Conservation (phyloP, 2,329 filamentous ascomycete species). For the Pseudogymnoascus sp. region DNA sequence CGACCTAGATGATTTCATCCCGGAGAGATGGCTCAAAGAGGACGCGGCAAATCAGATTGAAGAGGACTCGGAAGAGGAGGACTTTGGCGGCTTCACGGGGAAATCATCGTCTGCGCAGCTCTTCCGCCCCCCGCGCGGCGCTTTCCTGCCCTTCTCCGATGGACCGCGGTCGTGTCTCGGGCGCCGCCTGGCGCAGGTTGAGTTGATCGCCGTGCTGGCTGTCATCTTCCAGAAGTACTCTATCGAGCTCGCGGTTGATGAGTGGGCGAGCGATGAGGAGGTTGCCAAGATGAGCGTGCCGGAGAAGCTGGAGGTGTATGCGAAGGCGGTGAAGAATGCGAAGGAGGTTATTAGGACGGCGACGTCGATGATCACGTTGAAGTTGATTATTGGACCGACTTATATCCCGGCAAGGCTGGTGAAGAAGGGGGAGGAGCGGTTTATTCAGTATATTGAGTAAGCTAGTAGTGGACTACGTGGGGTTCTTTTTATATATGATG, state of each 20-base stretch:
- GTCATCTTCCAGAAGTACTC: slow-evolving; percentile 49
- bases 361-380: slow-evolving; percentile 62
- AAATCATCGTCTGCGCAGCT: slow-evolving; percentile 51
- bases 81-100: slow-evolving; percentile 51
- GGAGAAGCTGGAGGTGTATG: slow-evolving; percentile 49
- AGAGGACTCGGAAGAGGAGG: slow-evolving; percentile 28
- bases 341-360: slow-evolving; percentile 47
- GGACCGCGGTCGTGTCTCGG: slow-evolving; percentile 52
- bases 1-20: slow-evolving; percentile 62
- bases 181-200: slow-evolving; percentile 51
- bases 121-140: slow-evolving; percentile 44
- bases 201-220: slow-evolving; percentile 49
- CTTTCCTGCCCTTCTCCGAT: slow-evolving; percentile 53
- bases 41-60: slow-evolving; percentile 21
- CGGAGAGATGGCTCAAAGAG: slow-evolving; percentile 61
- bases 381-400: slow-evolving; percentile 52
- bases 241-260: slow-evolving; percentile 54
- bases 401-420: slow-evolving; percentile 59
- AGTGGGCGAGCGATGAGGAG: slow-evolving; percentile 48
- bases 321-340: slow-evolving; percentile 50
- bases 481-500: not conserved
- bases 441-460: slow-evolving; percentile 37
- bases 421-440: slow-evolving; percentile 62
- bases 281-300: slow-evolving; percentile 42
- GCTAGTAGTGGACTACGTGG: not conserved